phyloP scores from a whole-genome alignment of 345 rosid species.

The Lumnitzera littorea region DNA sequence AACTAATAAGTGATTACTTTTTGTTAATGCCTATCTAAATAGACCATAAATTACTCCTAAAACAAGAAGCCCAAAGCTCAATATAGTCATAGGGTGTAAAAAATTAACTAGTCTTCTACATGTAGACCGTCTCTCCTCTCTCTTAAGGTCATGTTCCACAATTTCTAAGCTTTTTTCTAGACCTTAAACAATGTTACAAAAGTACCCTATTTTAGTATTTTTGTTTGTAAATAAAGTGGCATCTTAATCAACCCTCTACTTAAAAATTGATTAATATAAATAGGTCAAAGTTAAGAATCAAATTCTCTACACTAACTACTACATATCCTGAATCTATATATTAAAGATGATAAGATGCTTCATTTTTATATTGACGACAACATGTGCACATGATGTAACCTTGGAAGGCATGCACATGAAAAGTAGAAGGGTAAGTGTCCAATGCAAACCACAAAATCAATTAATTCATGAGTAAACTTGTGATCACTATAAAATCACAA shows the following conservation, averaged over 20 bases:
- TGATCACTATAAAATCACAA: not conserved
- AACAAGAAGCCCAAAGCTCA: no score
- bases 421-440: not conserved
- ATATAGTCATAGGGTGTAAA: no score
- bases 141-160: no score
- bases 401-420: conserved; percentile 21
- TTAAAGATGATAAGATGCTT: conserved; percentile 39
- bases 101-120: no score
- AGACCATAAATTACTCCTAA: no score
- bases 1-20: no score
- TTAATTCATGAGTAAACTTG: not conserved
- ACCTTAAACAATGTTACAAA: not conserved
- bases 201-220: conserved; percentile 3
- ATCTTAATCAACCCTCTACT: not conserved
- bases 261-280: not conserved
- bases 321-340: conserved; percentile 14
- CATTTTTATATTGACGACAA: conserved; percentile 15
- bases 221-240: not conserved
- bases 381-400: conserved; percentile 34
- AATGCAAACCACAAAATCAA: not conserved
- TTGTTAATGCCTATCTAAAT: no score
- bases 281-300: conserved; percentile 17
- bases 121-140: no score
- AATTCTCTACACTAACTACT: conserved; percentile 8
- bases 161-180: no score